Evolutionary conservation across 305 asterid genomes (phyloP), one percentile per base, ranked within the genome.

Genomic region (Ilex paraguariensis): DNA sequence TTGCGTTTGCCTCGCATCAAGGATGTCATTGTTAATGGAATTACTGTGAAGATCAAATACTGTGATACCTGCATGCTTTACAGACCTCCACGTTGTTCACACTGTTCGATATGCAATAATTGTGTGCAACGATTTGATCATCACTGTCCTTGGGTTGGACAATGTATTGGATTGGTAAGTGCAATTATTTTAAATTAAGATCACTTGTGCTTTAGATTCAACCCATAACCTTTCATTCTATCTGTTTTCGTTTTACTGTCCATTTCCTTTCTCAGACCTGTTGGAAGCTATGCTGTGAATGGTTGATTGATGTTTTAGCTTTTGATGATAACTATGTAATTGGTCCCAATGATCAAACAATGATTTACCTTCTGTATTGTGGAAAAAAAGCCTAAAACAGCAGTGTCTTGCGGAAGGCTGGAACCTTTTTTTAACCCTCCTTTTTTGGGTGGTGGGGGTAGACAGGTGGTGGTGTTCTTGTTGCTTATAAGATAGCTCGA

Each of bases 71-170:
- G 96, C 73, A 86, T 70, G 96, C 77, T 91, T 31, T 87, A 91
- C 74, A 77, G 97, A 71, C 91, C 97, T 62, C 95, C 96, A 36
- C 93, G 96, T 44, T 91, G 91, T 66, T 91, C 97, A 4, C 97
- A 87, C 71, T 90, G 97, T 68, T 90, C 97, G 14, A 82, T 87
- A 68, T 90, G 97, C 66, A 83, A 90, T 62, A 90, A 90, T 75
- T 90, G 97, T 70, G 97, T 90, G 62, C 93, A 90, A 66, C 78
- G 84, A 54, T 90, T 90, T 44, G 97, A 90, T 75, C 97, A 90
- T 76, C 97, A 90, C 79, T 90, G 97, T 50, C 97, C 97, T 31
- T 90, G 97, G 97, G 93, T 90, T 31, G 97, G 97, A 64, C 97
- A 90, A 70, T 90, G 97, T 42, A 84, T 90, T 63, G 97, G 97